Base-by-base conservation (phyloP, 257 asterid species). In the Capsicum baccatum region DNA sequence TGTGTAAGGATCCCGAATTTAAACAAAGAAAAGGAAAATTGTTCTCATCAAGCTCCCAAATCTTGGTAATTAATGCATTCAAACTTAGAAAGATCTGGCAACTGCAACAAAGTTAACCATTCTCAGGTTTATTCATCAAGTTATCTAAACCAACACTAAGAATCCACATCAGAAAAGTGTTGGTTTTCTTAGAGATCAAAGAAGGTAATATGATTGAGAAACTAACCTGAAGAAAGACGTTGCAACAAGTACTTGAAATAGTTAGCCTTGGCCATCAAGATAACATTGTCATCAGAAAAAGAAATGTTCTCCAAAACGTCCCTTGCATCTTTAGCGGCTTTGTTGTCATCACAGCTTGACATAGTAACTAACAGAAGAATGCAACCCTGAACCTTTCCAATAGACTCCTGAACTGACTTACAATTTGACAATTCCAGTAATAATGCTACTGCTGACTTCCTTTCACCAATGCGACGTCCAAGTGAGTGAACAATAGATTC, bases 301-400 rank as follows among this genome's bases (percentile, higher is more conserved):
- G 96, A 91, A 63, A 92, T 92, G 73, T 90, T 90, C 87, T 92
- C 93, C 86, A 92, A 83, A 76, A 92, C 88, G 33, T 79, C 83
- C 85, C 74, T 82, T 3, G 96, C 94, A 79, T 90, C 91, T 67
- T 81, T 82, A 74, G 92, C 88, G 17, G 92, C 91, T 87, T 92
- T 91, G 83, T 62, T 88, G 89, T 92, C 96, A 42, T 85, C 88
- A 85, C 84, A 85, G 88, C 89, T 86, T 69, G 90, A 86, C 92
- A 91, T 88, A 9, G 94, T 91, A 37, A 88, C 94, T 19, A 92
- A 86, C 84, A 89, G 92, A 84, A 92, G 89, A 84, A 92, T 89
- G 88, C 94, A 92, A 64, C 94, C 94, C 79, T 89, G 92, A 56
- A 87, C 93, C 84, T 92, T 87, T 76, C 92, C 94, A 1, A 92